Conservation (phyloP, 2,329 filamentous ascomycete genomes). For the Arthroderma uncinatum region DNA sequence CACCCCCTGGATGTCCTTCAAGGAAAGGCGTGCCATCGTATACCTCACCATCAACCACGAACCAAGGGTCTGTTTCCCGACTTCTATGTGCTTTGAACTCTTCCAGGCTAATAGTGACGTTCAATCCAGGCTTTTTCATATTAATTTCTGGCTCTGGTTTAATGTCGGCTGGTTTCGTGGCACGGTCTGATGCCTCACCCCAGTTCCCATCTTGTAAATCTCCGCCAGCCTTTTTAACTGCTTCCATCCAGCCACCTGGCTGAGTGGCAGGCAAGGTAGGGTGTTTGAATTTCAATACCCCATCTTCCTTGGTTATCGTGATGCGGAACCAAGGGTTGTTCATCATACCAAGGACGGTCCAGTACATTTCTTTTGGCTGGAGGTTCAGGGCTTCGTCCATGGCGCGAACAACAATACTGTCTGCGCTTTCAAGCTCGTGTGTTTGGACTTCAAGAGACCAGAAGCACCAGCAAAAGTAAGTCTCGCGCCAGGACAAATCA, state of each 20-base stretch:
- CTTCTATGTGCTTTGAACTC: constrained; percentile 58
- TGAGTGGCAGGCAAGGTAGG: constrained; percentile 70
- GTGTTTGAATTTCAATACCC: constrained; percentile 66
- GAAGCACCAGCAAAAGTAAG: constrained; percentile 84
- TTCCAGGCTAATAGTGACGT: constrained; percentile 54
- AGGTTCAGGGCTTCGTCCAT: constrained; percentile 87
- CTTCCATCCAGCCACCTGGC: constrained; percentile 85
- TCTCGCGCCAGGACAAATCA: constrained; percentile 72
- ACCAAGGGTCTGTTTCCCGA: constrained; percentile 61
- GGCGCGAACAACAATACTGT: constrained; percentile 67
- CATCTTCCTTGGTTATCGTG: constrained; percentile 57
- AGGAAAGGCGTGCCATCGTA: constrained; percentile 78
- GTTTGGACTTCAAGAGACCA: constrained; percentile 64
- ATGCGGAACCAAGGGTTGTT: constrained; percentile 92
- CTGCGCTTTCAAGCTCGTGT: constrained; percentile 49
- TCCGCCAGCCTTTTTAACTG: constrained; percentile 70
- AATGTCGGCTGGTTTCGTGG: constrained; percentile 19
- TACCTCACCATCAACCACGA: constrained; percentile 76
- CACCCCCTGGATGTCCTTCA: constrained; percentile 73
- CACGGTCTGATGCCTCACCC: constrained; percentile 52
- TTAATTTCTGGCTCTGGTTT: constrained; percentile 55
- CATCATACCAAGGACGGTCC: constrained; percentile 94
- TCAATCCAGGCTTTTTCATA: constrained; percentile 61
- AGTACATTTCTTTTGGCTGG: constrained; percentile 90
- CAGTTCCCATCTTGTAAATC: constrained; percentile 72